A percentile compares a stretch with the other conserved stretches of the same genome.
Conservation (phyloP, 495 filamentous ascomycete genomes). For the Eremomyces bilateralis region DNA sequence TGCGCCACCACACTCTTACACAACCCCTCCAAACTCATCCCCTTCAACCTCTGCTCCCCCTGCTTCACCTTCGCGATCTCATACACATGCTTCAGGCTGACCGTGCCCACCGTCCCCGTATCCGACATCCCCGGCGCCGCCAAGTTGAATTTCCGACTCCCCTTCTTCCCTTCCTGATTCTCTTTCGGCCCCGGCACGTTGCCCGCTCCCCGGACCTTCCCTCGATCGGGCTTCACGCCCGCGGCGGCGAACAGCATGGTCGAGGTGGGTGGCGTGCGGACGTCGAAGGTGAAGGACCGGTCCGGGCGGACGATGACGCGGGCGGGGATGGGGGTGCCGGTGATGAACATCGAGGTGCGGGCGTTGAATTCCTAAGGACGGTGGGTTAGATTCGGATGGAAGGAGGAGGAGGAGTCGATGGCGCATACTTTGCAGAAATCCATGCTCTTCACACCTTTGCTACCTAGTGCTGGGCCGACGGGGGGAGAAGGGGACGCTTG, state of each 20-base stretch:
- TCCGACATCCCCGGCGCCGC: conserved; percentile 34
- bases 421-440: conserved; percentile 87
- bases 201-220: conserved; percentile 52
- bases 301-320: conserved; percentile 84
- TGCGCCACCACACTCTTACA: conserved; percentile 71
- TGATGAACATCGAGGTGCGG: conserved; percentile 60
- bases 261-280: conserved; percentile 81
- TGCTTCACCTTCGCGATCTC: conserved; percentile 98
- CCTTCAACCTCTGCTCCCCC: conserved; percentile 54
- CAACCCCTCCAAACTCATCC: conserved; percentile 56
- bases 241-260: conserved; percentile 75
- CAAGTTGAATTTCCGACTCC: conserved; percentile 2
- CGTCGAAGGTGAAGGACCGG: conserved; percentile 77
- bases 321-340: conserved; percentile 73
- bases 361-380: conserved; percentile 99
- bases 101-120: conserved; percentile 54
- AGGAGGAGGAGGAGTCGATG: too few species aligned
- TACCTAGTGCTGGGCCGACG: conserved; percentile 88
- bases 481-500: conserved; percentile 92
- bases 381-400: too few species aligned
- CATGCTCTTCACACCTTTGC: conserved; percentile 98
- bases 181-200: conserved; percentile 19
- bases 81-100: conserved; percentile 90
- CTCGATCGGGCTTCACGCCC: conserved; percentile 45
- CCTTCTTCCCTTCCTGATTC: conserved; percentile 12